Evolutionary conservation across 2,329 filamentous ascomycete species (phyloP), one percentile per base, ranked within the genome.

Genomic region (Diaporthe citriasiana): DNA sequence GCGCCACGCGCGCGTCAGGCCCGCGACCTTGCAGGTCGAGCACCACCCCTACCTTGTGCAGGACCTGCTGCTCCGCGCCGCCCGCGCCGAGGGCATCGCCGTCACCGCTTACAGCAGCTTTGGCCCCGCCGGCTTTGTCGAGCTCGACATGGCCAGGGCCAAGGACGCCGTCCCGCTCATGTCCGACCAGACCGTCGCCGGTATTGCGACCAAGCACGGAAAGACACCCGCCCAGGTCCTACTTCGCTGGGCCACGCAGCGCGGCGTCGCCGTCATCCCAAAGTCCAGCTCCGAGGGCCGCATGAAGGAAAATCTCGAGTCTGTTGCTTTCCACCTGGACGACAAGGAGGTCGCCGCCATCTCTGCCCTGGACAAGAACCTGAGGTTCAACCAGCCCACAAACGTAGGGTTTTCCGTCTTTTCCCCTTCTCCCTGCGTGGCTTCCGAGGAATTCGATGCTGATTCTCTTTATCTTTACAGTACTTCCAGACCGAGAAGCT

Each of bases 1-100:
- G 81, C 91, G 93, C 79, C 94, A 95, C 84, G 93, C 93, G 76
- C 90, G 89, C 79, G 90, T 95, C 83, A 88, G 88, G 57, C 93
- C 94, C 12, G 93, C 94, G 51, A 92, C 93, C 53, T 91, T 97
- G 75, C 95, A 97, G 88, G 92, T 97, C 83, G 94, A 97, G 88
- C 94, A 96, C 86, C 95, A 97, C 88, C 94, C 94, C 35, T 97
- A 95, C 89, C 90, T 96, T 74, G 92, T 93, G 75, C 94, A 97
- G 88, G 84, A 87, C 74, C 88, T 91, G 71, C 89, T 97, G 70
- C 82, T 97, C 79, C 86, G 90, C 79, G 90, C 94, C 69, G 93
- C 92, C 79, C 88, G 93, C 86, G 84, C 86, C 71, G 89, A 95
- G 85, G 90, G 91, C 75, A 92, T 97, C 79, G 87, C 88, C 78